These are phyloP conservation scores for Anthracocystis setariae DNA, from an alignment of 1,284 basidiomycete species.

Conservation along the genomic window DNA sequence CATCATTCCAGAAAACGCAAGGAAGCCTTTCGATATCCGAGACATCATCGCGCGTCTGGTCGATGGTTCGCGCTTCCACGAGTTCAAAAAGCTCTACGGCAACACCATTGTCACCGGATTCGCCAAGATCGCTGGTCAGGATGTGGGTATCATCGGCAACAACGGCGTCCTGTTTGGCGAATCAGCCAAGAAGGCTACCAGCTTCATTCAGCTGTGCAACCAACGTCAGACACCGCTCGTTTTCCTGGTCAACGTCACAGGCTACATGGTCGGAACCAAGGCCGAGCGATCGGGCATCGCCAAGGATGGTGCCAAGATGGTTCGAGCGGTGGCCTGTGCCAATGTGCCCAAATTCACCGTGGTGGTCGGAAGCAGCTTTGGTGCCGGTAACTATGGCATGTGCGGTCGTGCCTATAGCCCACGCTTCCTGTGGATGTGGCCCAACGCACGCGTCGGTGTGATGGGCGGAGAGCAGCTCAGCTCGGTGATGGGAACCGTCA, in stretches of 20 bases:
- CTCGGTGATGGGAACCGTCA: constrained; percentile 89
- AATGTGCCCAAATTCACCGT: constrained; percentile 94
- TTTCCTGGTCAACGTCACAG: constrained; percentile 91
- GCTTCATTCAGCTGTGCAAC: constrained; percentile 93
- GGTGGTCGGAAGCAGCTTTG: constrained; percentile 92
- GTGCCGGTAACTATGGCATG: constrained; percentile 84
- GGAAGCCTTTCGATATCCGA: constrained; percentile 89
- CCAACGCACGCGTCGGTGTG: constrained; percentile 92
- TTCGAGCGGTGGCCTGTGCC: constrained; percentile 91
- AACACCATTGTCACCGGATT: constrained; percentile 83
- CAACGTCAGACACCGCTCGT: constrained; percentile 88
- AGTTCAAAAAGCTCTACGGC: constrained; percentile 95
- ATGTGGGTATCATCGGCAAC: constrained; percentile 79
- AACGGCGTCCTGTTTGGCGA: constrained; percentile 94
- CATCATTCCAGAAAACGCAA: constrained; percentile 87
- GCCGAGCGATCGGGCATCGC: constrained; percentile 94
- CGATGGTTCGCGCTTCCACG: constrained; percentile 88
- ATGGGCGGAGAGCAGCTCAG: constrained; percentile 94
- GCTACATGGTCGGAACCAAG: constrained; percentile 92
- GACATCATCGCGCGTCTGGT: constrained; percentile 91
- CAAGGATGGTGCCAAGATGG: constrained; percentile 98
- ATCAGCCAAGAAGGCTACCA: constrained; percentile 90
- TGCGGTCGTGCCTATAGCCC: constrained; percentile 78
- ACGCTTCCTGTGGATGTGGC: constrained; percentile 97
- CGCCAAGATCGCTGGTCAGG: constrained; percentile 69